These are phyloP conservation scores for Lichtheimia hyalospora DNA, from an alignment of 371 early-diverging fungal genomes.

Conservation along the genomic window DNA sequence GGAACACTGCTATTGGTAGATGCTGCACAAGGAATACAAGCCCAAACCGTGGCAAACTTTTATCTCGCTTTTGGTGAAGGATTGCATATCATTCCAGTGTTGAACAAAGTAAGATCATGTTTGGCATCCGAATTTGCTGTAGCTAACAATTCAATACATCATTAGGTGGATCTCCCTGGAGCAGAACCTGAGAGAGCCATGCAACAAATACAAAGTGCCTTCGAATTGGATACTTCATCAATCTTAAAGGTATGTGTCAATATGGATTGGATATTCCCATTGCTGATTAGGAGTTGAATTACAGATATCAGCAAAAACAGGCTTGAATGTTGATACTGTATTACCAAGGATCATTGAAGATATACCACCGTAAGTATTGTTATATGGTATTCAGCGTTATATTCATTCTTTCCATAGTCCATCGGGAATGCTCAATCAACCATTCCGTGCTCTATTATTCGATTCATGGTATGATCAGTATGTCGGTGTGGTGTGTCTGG, in stretches of 20 bases:
- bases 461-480: slow-evolving; percentile 97
- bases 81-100: slow-evolving; percentile 84
- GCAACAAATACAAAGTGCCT: slow-evolving; percentile 81
- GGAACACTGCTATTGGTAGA: slow-evolving; percentile 91
- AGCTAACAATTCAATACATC: too few species aligned
- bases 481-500: slow-evolving; percentile 91
- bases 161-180: slow-evolving; percentile 83
- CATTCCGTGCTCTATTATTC: slow-evolving; percentile 86
- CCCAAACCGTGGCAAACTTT: slow-evolving; percentile 96
- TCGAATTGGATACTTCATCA: slow-evolving; percentile 76
- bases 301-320: slow-evolving; percentile 90
- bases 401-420: slow-evolving; percentile 40
- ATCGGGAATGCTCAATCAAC: slow-evolving; percentile 55
- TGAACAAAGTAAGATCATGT: slow-evolving; percentile 77
- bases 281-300: not conserved
- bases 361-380: slow-evolving; percentile 63
- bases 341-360: slow-evolving; percentile 78
- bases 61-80: slow-evolving; percentile 90
- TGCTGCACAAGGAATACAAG: slow-evolving; percentile 90
- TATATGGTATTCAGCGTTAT: not conserved
- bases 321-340: slow-evolving; percentile 75
- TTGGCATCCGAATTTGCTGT: not conserved
- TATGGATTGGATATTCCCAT: not conserved
- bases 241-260: slow-evolving; percentile 33
- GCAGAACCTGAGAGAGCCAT: slow-evolving; percentile 82